Evolutionary conservation across 306 rosid genomes (phyloP).

Genomic region (Lathyrus sativus): DNA sequence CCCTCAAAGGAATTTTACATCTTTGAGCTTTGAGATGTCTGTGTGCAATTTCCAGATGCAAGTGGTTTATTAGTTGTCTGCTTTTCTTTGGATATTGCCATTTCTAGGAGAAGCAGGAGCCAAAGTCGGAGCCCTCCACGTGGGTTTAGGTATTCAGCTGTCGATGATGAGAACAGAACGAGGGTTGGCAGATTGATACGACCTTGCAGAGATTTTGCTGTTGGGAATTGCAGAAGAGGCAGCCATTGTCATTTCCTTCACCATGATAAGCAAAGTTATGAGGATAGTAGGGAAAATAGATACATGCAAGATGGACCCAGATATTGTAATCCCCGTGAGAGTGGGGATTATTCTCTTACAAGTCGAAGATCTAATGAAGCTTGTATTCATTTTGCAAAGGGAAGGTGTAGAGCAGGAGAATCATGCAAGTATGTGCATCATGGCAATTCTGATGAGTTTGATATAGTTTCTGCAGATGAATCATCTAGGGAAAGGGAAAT

Average conservation of each 20-base stretch:
- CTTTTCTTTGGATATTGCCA: slow-evolving; percentile 25
- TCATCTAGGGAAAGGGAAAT: slow-evolving; percentile 62
- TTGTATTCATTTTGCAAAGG: slow-evolving; percentile 70
- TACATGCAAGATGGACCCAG: slow-evolving; percentile 61
- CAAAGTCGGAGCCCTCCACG: slow-evolving; percentile 47
- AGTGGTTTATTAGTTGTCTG: slow-evolving; percentile 39
- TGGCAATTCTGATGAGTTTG: slow-evolving; percentile 51
- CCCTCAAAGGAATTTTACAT: slow-evolving; percentile 19
- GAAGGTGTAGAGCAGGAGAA: slow-evolving; percentile 80
- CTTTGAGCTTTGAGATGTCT: slow-evolving; percentile 36
- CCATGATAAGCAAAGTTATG: slow-evolving; percentile 54
- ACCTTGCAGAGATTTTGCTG: slow-evolving; percentile 71
- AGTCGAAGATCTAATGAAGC: slow-evolving; percentile 57
- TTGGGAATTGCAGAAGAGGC: slow-evolving; percentile 89
- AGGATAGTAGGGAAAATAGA: slow-evolving; percentile 73
- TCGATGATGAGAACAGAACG: slow-evolving; percentile 59
- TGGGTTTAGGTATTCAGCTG: slow-evolving; percentile 56
- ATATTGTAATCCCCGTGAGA: slow-evolving; percentile 52
- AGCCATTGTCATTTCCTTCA: slow-evolving; percentile 75
- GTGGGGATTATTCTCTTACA: slow-evolving; percentile 55
- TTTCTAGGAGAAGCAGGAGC: slow-evolving; percentile 48
- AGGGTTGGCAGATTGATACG: slow-evolving; percentile 54
- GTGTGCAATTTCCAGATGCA: slow-evolving; percentile 31
- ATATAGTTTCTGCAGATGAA: slow-evolving; percentile 53
- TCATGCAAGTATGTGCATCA: slow-evolving; percentile 80